A percentile compares a stretch with the other conserved stretches of the same genome.
Evolutionary conservation across 345 rosid species (phyloP).

Genomic region (Acer saccharum): DNA sequence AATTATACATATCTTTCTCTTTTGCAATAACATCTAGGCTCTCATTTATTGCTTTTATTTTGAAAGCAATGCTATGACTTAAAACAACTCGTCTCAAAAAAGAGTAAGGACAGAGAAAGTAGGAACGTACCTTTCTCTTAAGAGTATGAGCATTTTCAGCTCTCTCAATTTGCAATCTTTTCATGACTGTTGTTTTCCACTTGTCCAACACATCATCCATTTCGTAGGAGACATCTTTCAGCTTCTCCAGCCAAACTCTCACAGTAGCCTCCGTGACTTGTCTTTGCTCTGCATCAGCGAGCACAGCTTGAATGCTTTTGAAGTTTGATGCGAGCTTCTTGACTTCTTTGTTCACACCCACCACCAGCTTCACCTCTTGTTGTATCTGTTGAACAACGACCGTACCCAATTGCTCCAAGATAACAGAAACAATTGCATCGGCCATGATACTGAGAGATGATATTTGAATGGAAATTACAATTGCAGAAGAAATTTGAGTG

Average conservation of each 20-base stretch:
- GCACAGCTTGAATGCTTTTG: neutral
- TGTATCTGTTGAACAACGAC: neutral
- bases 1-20: too few species aligned
- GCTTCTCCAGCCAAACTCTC: neutral
- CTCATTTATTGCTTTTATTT: neutral
- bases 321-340: neutral
- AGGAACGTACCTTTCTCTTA: too few species aligned
- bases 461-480: neutral
- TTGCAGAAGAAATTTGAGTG: neutral
- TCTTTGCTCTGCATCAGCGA: neutral
- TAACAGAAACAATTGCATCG: neutral
- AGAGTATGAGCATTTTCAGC: neutral
- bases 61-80: neutral
- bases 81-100: neutral
- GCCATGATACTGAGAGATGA: neutral
- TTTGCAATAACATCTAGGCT: neutral
- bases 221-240: neutral
- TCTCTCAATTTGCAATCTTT: neutral
- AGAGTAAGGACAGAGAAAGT: neutral
- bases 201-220: slow-evolving; percentile 1
- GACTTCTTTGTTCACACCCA: neutral
- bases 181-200: neutral
- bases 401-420: neutral
- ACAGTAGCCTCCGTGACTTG: neutral
- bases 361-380: neutral